A percentile compares a stretch with the other conserved stretches of the same genome.
phyloP scores from a whole-genome alignment of 306 rosid genomes.

The Fragaria vesca region DNA sequence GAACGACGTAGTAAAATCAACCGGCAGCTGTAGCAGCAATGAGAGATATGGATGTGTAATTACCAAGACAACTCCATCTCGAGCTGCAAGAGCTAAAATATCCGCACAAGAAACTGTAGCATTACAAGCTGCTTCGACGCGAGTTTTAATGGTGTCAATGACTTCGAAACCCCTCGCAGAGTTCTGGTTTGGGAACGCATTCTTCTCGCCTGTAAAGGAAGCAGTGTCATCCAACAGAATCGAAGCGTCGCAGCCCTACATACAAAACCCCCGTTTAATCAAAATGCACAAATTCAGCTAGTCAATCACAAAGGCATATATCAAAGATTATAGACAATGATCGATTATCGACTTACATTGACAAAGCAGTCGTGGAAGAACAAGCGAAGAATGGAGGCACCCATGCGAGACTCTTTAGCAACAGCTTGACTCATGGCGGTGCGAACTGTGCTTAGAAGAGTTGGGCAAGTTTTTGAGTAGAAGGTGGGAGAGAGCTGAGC shows the following conservation, averaged over 20 bases:
- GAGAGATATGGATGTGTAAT: neutral
- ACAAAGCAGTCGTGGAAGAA: slow-evolving; percentile 94
- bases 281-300: neutral
- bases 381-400: slow-evolving; percentile 76
- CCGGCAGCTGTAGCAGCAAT: too few species aligned
- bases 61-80: slow-evolving; percentile 65
- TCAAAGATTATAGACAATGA: neutral
- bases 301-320: neutral
- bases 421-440: slow-evolving; percentile 44
- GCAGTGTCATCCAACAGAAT: slow-evolving; percentile 61
- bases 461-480: slow-evolving; percentile 56
- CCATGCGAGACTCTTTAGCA: slow-evolving; percentile 45
- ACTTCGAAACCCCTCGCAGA: slow-evolving; percentile 70
- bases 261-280: neutral
- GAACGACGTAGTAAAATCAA: too few species aligned
- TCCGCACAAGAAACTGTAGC: slow-evolving; percentile 81
- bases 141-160: slow-evolving; percentile 62
- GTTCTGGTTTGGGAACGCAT: slow-evolving; percentile 53
- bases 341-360: slow-evolving; percentile 32
- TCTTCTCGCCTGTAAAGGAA: slow-evolving; percentile 66
- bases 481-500: slow-evolving; percentile 62
- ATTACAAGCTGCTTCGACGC: slow-evolving; percentile 67
- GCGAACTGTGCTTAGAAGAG: slow-evolving; percentile 46
- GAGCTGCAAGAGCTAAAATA: slow-evolving; percentile 71
- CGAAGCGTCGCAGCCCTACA: slow-evolving; percentile 79